A percentile compares a stretch with the other conserved stretches of the same genome.
Evolutionary conservation across 208 protist species (phyloP).

Genomic region (Acanthamoeba culbertsoni): DNA sequence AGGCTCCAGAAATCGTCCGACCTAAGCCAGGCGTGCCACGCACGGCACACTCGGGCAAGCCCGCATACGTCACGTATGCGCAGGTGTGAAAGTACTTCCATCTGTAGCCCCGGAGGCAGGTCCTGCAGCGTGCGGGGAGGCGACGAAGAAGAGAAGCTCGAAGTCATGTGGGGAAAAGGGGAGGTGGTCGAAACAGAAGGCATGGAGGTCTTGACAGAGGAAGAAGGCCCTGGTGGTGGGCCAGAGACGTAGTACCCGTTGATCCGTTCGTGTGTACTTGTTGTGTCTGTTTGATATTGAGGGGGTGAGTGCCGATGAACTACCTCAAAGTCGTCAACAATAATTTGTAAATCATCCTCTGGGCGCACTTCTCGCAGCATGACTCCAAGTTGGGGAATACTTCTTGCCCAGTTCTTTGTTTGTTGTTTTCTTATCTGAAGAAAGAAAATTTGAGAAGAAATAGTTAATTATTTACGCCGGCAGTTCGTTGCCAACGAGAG

Average conservation of each 20-base stretch:
- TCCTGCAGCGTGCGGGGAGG: too few species aligned
- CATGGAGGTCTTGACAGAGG: not conserved
- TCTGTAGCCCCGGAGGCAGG: not conserved
- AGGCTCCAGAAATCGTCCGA: constrained; percentile 19
- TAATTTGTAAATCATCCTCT: too few species aligned
- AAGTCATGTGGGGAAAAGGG: not conserved
- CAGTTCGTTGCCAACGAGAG: not conserved
- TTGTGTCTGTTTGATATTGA: too few species aligned
- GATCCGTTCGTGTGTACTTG: too few species aligned
- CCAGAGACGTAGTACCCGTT: too few species aligned
- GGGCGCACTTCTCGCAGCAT: too few species aligned
- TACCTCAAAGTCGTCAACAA: too few species aligned
- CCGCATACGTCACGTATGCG: not conserved
- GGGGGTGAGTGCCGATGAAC: too few species aligned
- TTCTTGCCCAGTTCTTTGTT: too few species aligned
- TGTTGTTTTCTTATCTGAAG: too few species aligned
- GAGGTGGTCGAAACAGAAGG: not conserved
- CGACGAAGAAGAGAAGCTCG: too few species aligned
- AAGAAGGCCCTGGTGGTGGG: not conserved
- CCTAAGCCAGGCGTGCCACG: not conserved
- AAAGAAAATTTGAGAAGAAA: too few species aligned
- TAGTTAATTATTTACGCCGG: not conserved
- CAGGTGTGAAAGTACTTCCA: constrained; percentile 8
- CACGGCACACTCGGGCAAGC: not conserved
- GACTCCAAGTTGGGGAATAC: not conserved